Evolutionary conservation across 164 flowering plant species (phyloP).

Genomic region (Annona squamosa): DNA sequence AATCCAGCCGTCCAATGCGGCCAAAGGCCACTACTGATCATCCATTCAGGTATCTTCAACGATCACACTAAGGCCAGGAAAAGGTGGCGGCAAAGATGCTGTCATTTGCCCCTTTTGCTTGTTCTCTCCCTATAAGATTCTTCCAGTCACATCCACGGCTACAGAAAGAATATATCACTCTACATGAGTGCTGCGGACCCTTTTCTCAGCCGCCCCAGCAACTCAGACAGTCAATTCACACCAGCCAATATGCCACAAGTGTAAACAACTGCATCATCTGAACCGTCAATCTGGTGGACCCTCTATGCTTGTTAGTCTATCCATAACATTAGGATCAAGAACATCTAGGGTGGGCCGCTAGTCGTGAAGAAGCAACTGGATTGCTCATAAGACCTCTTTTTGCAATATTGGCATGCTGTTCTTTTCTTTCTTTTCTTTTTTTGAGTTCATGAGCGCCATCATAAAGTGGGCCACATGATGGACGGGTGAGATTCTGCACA

Average conservation of each 20-base stretch:
- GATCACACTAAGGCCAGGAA: not conserved
- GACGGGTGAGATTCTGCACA: not conserved
- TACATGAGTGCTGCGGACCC: too few relatives aligned
- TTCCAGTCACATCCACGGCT: constrained; percentile 13
- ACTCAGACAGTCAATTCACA: too few relatives aligned
- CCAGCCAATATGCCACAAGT: too few relatives aligned
- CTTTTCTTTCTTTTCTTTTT: too few relatives aligned
- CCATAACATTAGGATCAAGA: too few relatives aligned
- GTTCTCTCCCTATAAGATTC: constrained; percentile 12
- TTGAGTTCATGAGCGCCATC: too few relatives aligned
- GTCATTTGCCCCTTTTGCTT: constrained; percentile 11
- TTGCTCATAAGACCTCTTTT: not conserved
- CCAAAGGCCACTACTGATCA: not conserved
- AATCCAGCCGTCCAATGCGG: not conserved
- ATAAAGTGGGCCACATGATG: not conserved
- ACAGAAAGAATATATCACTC: too few relatives aligned
- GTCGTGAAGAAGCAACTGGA: not conserved
- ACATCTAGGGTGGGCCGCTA: too few relatives aligned
- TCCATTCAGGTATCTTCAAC: constrained; percentile 12
- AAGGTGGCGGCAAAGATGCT: constrained; percentile 13
- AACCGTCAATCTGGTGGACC: not conserved
- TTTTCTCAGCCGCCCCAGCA: too few relatives aligned
- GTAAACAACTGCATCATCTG: not conserved
- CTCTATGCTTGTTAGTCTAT: not conserved
- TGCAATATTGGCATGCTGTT: not conserved